Conservation (phyloP, 805 yeast genomes). For the Nakazawaea ernobii region DNA sequence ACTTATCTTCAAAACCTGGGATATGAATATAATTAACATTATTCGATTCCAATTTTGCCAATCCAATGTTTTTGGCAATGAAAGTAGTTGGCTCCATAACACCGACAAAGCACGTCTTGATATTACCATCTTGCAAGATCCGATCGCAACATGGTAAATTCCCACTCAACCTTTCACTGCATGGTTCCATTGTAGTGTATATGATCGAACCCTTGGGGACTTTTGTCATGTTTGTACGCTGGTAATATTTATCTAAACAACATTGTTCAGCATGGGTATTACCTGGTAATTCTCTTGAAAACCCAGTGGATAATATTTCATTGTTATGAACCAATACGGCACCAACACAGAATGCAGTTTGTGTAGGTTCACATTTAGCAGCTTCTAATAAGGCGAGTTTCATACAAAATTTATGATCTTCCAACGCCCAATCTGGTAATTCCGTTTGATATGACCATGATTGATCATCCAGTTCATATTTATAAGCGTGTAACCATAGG, state of each 20-base stretch:
- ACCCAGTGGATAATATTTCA: constrained; percentile 70
- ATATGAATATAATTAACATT: constrained; percentile 73
- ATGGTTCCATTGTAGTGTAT: constrained; percentile 97
- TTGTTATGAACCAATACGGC: constrained; percentile 72
- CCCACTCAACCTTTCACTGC: constrained; percentile 84
- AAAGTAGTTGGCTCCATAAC: constrained; percentile 87
- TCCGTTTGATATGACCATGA: constrained; percentile 74
- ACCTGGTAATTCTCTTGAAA: constrained; percentile 85
- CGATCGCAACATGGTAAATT: constrained; percentile 85
- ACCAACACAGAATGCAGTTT: constrained; percentile 92
- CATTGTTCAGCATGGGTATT: constrained; percentile 98
- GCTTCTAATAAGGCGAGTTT: constrained; percentile 74
- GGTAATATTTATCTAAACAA: constrained; percentile 72
- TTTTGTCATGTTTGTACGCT: constrained; percentile 22
- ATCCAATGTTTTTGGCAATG: constrained; percentile 71
- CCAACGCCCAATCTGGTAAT: constrained; percentile 79
- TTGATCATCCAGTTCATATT: constrained; percentile 52
- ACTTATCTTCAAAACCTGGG: constrained; percentile 74
- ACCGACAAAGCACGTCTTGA: constrained; percentile 83
- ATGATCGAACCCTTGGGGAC: constrained; percentile 76
- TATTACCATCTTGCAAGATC: constrained; percentile 46
- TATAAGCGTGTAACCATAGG: constrained; percentile 87
- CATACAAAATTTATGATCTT: constrained; percentile 58
- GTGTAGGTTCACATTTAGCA: constrained; percentile 69
- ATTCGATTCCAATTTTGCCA: constrained; percentile 40